Evolutionary conservation across 805 yeast species (phyloP), one percentile per base, ranked within the genome.

Genomic region (Cyberlindnera nakhonratchasimensis): DNA sequence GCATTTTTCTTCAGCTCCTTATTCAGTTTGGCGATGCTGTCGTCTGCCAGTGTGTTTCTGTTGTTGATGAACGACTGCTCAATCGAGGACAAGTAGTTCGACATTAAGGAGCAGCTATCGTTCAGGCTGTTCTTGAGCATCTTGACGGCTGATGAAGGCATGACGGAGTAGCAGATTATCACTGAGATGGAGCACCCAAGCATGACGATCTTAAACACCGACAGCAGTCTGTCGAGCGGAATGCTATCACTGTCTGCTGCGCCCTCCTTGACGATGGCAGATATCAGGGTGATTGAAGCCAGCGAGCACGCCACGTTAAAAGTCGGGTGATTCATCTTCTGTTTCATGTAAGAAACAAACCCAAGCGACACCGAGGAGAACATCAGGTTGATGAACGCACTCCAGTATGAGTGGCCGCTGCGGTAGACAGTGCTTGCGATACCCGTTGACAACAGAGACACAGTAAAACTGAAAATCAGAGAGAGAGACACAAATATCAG

Each of bases 301-400:
- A 86, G 64, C 0, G 89, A 79, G 53, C 93, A 83, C 0, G 95
- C 91, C 11, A 91, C 85, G 52, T 83, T 84, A 62, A 86, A 86
- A 0, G 85, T 82, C 16, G 75, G 81, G 54, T 75, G 77, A 52
- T 75, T 72, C 40, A 86, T 76, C 45, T 74, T 70, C 53, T 81
- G 87, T 50, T 87, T 86, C 67, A 77, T 70, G 53, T 71, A 82
- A 1, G 93, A 83, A 22, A 87, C 73, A 13, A 74, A 48, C 0
- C 93, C 93, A 19, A 85, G 63, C 0, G 86, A 75, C 2, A 66
- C 55, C 39, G 74, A 80, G 52, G 71, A 75, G 29, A 71, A 69
- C 1, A 77, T 45, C 28, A 86, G 66, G 52, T 82, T 82, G 21
- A 80, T 67, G 14, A 70, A 55, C 40, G 74, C 74, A 31, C 83